Base-by-base conservation (phyloP, 805 yeast species). In the Metschnikowia proteae region DNA sequence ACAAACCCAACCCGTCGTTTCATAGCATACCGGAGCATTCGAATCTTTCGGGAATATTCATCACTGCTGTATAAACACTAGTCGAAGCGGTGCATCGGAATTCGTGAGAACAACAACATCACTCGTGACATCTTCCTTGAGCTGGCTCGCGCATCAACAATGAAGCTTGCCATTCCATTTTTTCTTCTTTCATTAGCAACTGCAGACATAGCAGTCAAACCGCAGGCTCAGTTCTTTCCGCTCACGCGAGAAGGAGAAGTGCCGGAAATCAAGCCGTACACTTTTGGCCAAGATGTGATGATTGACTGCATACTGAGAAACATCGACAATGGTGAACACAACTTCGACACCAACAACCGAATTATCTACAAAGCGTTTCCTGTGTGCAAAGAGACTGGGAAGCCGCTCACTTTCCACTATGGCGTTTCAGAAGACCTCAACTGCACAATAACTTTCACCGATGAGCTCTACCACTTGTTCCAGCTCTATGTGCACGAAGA, bases 401-500 rank as follows among this genome's bases (percentile, higher is more conserved):
- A 72, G 53, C 84, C 89, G 2, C 71, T 86, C 35, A 53, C 67
- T n/a, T 71, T 86, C 53, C 63, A 65, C 17, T 86, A 79, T 60
- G 81, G 81, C 1, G 63, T 65, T 5, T 76, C 73, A 51, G 80
- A 76, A 53, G 78, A 77, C 47, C 47, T 78, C 45, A 76, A 76
- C 54, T 86, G 94, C 60, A 80, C 91, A 2, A 67, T 86, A 26
- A 66, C 66, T 5, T 74, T 86, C 43, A 72, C 78, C 10, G 92
- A 86, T 62, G 84, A 82, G 55, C 58, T 81, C 36, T 86, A 78
- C 60, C 94, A 86, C 60, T 62, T 57, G 50, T 83, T 86, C 63
- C 92, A 86, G 66, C 69, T 86, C 41, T 86, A 86, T 61, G 69
- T 86, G 38, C 94, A 86, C 63, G 85, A 86, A 60, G 94, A 86